Percentiles rank a stretch among this genome's conserved stretches.
These are phyloP conservation scores for Alnus glutinosa DNA, from an alignment of 306 rosid species.

Conservation along the genomic window DNA sequence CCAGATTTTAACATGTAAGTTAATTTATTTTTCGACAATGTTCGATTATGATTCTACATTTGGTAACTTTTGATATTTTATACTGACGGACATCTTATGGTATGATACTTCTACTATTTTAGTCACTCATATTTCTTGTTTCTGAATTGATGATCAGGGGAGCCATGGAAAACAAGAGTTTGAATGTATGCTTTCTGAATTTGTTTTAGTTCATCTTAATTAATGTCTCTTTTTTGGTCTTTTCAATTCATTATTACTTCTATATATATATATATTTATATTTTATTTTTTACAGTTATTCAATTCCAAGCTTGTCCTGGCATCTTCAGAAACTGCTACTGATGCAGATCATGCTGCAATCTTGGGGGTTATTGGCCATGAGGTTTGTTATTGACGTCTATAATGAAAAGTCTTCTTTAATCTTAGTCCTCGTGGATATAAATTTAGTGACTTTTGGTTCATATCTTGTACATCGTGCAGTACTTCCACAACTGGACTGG, in stretches of 20 bases:
- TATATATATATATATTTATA: background rate
- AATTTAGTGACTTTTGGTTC: conserved; percentile 24
- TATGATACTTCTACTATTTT: background rate
- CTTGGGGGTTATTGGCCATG: conserved; percentile 97
- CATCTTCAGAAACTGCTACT: conserved; percentile 91
- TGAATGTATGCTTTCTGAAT: conserved; percentile 61
- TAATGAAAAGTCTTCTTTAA: conserved; percentile 5
- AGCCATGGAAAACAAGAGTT: conserved; percentile 99
- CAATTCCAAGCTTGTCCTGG: conserved; percentile 92
- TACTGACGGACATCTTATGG: background rate
- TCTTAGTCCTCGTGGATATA: conserved; percentile 19
- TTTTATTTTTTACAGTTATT: conserved; percentile 58
- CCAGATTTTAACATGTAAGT: conserved; percentile 97
- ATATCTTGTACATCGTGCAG: conserved; percentile 60
- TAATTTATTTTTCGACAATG: background rate
- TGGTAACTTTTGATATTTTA: conserved; percentile 1
- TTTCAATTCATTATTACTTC: conserved; percentile 9
- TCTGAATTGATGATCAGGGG: conserved; percentile 68
- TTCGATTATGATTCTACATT: conserved; percentile 1
- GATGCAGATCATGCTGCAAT: conserved; percentile 96
- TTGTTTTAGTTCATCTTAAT: conserved; percentile 25
- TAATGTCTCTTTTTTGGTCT: background rate
- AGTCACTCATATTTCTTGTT: conserved; percentile 18
- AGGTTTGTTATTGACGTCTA: conserved; percentile 60
- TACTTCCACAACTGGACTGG: conserved; percentile 99